A percentile compares a stretch with the other conserved stretches of the same genome.
Conservation (phyloP, 2,329 filamentous ascomycete genomes). For the Camillea tinctor region DNA sequence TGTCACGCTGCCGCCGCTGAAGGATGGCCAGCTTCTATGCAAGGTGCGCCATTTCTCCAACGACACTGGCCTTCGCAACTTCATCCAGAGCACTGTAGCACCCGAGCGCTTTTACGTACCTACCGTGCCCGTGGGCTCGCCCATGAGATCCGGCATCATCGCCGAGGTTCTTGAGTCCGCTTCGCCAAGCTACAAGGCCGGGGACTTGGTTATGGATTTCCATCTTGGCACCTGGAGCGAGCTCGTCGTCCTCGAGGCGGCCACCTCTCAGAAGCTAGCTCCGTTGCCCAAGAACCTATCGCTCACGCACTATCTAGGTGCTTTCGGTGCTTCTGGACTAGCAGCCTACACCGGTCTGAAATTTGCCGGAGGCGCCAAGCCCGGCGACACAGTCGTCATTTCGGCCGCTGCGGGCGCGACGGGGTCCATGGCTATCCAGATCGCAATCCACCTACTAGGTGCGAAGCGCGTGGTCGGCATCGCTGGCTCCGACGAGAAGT, state of each 20-base stretch:
- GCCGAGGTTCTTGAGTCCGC: constrained; percentile 29
- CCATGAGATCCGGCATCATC: constrained; percentile 30
- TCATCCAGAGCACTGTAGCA: constrained; percentile 27
- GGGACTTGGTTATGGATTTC: constrained; percentile 26
- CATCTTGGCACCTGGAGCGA: constrained; percentile 30
- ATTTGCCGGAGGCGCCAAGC: constrained; percentile 37
- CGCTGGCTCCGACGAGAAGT: constrained; percentile 51
- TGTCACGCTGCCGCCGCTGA: constrained; percentile 20
- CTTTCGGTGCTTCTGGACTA: constrained; percentile 34
- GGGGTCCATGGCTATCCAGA: constrained; percentile 49
- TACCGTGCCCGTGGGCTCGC: constrained; percentile 22
- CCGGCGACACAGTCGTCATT: constrained; percentile 43
- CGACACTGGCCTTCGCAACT: constrained; percentile 30
- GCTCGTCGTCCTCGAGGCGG: constrained; percentile 23
- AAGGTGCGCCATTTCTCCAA: constrained; percentile 31
- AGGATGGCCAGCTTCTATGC: constrained; percentile 26
- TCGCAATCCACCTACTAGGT: constrained; percentile 48
- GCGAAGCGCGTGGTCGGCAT: constrained; percentile 51
- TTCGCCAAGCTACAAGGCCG: constrained; percentile 17
- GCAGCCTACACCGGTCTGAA: constrained; percentile 46
- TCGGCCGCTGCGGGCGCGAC: constrained; percentile 48
- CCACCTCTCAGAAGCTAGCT: constrained; percentile 17
- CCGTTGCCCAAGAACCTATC: constrained; percentile 22
- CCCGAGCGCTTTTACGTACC: constrained; percentile 29
- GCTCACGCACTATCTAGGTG: constrained; percentile 29